Evolutionary conservation across 1,284 basidiomycete species (phyloP).

Genomic region (Ustilago trichophora): DNA sequence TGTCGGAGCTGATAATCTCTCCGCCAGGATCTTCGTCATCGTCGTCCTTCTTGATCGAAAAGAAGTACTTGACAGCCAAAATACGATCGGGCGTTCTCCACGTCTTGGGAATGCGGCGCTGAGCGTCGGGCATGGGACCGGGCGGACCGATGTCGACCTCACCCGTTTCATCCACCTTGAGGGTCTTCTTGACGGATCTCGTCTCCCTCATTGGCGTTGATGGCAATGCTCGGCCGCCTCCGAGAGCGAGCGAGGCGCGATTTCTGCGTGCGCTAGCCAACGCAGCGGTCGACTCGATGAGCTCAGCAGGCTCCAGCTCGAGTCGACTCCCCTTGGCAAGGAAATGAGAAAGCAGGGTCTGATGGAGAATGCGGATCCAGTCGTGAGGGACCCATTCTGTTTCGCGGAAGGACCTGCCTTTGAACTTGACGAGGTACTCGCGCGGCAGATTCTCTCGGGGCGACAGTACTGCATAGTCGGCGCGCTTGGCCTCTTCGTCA

Average conservation of each 20-base stretch:
- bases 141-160: constrained; percentile 47
- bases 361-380: constrained; percentile 44
- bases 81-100: constrained; percentile 55
- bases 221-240: constrained; percentile 14
- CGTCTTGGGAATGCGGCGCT: constrained; percentile 42
- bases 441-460: constrained; percentile 38
- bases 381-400: constrained; percentile 53
- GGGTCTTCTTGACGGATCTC: constrained; percentile 30
- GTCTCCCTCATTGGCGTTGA: constrained; percentile 8
- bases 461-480: constrained; percentile 22
- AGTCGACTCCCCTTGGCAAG: constrained; percentile 41
- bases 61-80: constrained; percentile 42
- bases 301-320: constrained; percentile 48
- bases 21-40: constrained; percentile 32
- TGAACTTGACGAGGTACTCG: constrained; percentile 60
- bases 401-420: constrained; percentile 43
- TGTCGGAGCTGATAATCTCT: constrained; percentile 27
- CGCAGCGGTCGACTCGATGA: constrained; percentile 24
- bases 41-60: constrained; percentile 21
- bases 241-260: constrained; percentile 24
- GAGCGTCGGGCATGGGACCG: constrained; percentile 45
- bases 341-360: constrained; percentile 15
- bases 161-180: constrained; percentile 40
- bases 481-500: constrained; percentile 25
- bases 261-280: constrained; percentile 16